A percentile compares a stretch with the other conserved stretches of the same genome.
phyloP scores from a whole-genome alignment of 805 yeast genomes.

The Kodamaea nitidulidarum region DNA sequence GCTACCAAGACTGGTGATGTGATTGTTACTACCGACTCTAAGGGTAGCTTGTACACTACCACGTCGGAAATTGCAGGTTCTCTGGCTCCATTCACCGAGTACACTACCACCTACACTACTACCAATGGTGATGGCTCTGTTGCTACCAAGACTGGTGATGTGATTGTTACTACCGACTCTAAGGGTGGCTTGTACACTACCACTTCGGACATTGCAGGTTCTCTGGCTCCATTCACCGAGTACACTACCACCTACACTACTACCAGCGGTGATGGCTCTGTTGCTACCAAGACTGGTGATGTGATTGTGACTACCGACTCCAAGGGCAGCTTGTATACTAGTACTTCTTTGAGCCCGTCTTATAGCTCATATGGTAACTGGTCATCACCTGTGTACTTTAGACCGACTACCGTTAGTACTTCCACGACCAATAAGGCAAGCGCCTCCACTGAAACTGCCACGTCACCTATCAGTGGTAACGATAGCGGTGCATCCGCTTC shows the following conservation, averaged over 20 bases:
- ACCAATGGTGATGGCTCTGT: conserved; percentile 7
- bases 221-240: conserved; percentile 4
- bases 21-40: conserved; percentile 14
- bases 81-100: conserved; percentile 5
- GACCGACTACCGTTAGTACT: not conserved
- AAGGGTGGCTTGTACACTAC: conserved; percentile 13
- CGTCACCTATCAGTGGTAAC: not conserved
- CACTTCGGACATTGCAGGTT: conserved; percentile 9
- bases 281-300: conserved; percentile 8
- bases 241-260: conserved; percentile 8
- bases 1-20: conserved; percentile 16
- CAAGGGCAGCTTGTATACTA: conserved; percentile 13
- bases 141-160: conserved; percentile 9
- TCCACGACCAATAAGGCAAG: not conserved
- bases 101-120: conserved; percentile 7
- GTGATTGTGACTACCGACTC: conserved; percentile 12
- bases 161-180: conserved; percentile 12
- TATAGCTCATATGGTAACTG: not conserved
- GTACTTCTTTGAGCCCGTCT: conserved; percentile 10
- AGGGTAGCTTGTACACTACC: conserved; percentile 6
- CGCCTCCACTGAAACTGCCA: no score
- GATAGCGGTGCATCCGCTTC: not conserved
- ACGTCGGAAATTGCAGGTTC: not conserved
- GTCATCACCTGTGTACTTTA: not conserved
- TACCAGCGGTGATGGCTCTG: conserved; percentile 6